phyloP scores from a whole-genome alignment of 306 rosid species.

The Pyrus bretschneideri region DNA sequence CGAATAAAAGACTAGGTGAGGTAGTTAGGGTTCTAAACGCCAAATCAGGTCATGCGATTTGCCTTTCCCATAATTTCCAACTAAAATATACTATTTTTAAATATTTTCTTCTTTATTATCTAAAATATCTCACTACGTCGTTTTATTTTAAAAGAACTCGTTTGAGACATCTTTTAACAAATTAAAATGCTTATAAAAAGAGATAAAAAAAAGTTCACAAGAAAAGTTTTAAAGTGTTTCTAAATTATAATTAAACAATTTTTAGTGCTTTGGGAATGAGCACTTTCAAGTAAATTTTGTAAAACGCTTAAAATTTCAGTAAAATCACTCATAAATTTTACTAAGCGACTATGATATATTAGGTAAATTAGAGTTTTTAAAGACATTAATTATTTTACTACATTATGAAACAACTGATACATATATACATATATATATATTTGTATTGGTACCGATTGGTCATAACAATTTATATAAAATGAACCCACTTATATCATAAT shows the following conservation, averaged over 20 bases:
- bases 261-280: too few relatives aligned
- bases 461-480: neutral
- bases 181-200: too few relatives aligned
- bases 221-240: too few relatives aligned
- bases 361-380: too few relatives aligned
- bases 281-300: too few relatives aligned
- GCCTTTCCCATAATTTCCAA: slow-evolving; percentile 72
- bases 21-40: slow-evolving; percentile 47
- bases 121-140: neutral
- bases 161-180: too few relatives aligned
- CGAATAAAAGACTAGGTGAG: slow-evolving; percentile 43
- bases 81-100: slow-evolving; percentile 12
- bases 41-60: slow-evolving; percentile 72
- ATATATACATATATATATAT: neutral
- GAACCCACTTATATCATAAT: neutral
- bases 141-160: too few relatives aligned
- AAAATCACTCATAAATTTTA: too few relatives aligned
- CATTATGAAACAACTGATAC: neutral
- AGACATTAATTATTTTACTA: neutral
- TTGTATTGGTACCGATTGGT: neutral
- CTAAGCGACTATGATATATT: too few relatives aligned
- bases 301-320: too few relatives aligned
- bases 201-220: too few relatives aligned
- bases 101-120: neutral
- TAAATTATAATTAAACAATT: too few relatives aligned